Evolutionary conservation across 768 basidiomycete species (phyloP), one percentile per base, ranked within the genome.

Genomic region (Mycena sanguinolenta): DNA sequence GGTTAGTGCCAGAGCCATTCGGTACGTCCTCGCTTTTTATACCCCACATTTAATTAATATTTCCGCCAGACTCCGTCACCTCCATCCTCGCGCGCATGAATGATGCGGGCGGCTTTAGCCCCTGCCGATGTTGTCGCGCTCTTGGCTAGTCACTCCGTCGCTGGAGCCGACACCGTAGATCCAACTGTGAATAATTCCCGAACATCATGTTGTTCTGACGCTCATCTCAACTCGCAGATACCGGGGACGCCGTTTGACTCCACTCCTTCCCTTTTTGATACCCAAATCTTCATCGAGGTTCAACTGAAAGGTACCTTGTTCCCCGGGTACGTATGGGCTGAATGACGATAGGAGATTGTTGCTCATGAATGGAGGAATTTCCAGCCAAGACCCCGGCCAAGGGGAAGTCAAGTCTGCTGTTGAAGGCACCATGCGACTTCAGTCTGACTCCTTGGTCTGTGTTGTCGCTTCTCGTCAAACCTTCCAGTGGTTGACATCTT

Each of bases 91-190:
- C 71, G 4, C 76, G 75, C 23, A 70, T 79, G 46, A 63, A 49
- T 39, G 77, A 77, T 49, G 76, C 70, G 34, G 65, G 77, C n/a
- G n/a, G n/a, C n/a, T 23, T 77, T 79, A 63, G 53, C 49, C 46
- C 25, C 73, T 19, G 72, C 59, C 27, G 77, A 79, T 67, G 75
- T 78, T 21, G 69, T 77, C 55, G 69, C 76, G 7, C 74, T 79
- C 27, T 68, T 78, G 44, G 73, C 76, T 50, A 73, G n/a, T n/a
- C n/a, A n/a, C n/a, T n/a, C n/a, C n/a, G n/a, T n/a, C n/a, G n/a
- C n/a, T n/a, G n/a, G n/a, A 14, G 77, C 73, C 23, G 74, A 76
- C 54, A 69, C 65, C 16, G 77, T 77, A 36, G 77, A 75, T 19
- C 75, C 76, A 17, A 77, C 78, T 28, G 30, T 63, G 58, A 61